Evolutionary conservation across 257 asterid species (phyloP), one percentile per base, ranked within the genome.

Genomic region (Pogostemon cablin): DNA sequence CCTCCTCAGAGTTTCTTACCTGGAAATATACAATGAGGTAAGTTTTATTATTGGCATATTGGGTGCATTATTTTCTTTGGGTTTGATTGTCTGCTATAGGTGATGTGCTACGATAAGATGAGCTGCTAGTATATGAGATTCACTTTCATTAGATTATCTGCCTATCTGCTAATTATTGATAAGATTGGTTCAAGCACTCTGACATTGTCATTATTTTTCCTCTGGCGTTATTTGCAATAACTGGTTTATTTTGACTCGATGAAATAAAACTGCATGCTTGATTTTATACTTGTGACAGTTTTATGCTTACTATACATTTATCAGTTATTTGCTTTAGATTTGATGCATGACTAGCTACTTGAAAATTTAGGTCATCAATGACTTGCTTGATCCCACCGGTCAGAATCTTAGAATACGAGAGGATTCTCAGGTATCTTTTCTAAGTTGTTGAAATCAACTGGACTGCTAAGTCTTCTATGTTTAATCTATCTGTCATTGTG

Each of bases 11-110:
- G 95, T 90, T 69, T 90, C 97, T 42, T 90, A 88, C 75, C 77
- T 90, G 81, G 97, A 90, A 83, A 90, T 90, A 41, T 90, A 90
- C 78, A 90, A 90, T 32, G 97, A 90, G 96, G 97, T 86, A 54
- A 79, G 90, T 78, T 69, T 68, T 55, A 34, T 35, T 57, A 37
- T 60, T 40, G 72, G 58, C 57, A 41, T 64, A 47, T 25, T 40
- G 52, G n/a, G 9, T 48, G n/a, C 67, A 5, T 61, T 62, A 25
- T 40, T 57, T 56, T 42, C 41, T 71, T 72, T 71, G 64, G 46
- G 15, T 71, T 66, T 62, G 34, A 17, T 61, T 72, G 63, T 78
- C 57, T 65, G 63, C 49, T 48, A 47, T 3, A 49, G 34, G 25
- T 40, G 3, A 25, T 55, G 35, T 65, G 59, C 66, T 52, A 42